Percentiles rank a stretch among this genome's conserved stretches.
These are phyloP conservation scores for Eucalyptus tenuipes DNA, from an alignment of 345 rosid species.

Conservation along the genomic window DNA sequence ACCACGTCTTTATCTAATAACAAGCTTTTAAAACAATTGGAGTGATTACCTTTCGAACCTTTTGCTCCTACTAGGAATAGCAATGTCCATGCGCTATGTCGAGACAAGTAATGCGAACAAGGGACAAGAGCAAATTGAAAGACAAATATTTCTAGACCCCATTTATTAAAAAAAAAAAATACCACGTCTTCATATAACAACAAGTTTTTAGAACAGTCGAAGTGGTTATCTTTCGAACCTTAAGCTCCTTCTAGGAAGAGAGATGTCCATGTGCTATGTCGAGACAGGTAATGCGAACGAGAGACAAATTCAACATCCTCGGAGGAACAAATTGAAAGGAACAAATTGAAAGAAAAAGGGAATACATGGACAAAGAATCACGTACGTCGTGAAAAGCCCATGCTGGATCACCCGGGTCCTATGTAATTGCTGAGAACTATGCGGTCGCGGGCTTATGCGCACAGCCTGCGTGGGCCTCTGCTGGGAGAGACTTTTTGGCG, in stretches of 20 bases:
- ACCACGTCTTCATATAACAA: no score
- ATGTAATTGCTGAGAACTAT: neutral
- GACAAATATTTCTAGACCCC: neutral
- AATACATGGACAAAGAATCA: neutral
- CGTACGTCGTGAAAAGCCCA: neutral
- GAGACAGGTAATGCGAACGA: neutral
- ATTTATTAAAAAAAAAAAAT: no score
- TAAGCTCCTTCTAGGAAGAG: neutral
- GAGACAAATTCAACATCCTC: neutral
- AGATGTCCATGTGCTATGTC: neutral
- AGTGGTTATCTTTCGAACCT: neutral
- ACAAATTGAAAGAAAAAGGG: neutral
- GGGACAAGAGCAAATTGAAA: neutral
- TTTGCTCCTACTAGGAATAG: neutral
- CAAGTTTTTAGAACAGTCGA: no score
- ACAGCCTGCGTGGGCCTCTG: neutral
- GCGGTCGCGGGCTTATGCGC: neutral
- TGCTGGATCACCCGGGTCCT: neutral
- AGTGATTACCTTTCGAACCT: neutral
- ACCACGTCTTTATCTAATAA: no score
- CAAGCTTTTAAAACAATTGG: fast-evolving
- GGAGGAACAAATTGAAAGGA: neutral
- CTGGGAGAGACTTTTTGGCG: neutral
- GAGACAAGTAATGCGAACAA: no score
- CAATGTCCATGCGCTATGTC: neutral